phyloP scores from a whole-genome alignment of 768 basidiomycete species.

The Amylocystis lapponica region DNA sequence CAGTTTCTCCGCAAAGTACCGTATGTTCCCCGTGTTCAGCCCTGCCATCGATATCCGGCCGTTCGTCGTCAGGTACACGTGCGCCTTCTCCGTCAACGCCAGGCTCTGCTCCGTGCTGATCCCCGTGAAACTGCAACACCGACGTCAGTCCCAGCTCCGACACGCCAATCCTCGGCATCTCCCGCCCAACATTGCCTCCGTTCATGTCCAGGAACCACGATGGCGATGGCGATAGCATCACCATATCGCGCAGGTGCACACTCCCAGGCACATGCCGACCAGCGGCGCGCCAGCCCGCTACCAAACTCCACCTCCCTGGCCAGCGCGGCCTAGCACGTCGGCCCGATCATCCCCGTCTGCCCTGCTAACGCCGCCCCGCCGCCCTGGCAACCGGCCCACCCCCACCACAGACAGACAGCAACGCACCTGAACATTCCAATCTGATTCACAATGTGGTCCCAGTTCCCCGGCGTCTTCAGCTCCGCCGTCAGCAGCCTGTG shows the following conservation, averaged over 20 bases:
- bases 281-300: neutral
- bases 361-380: neutral
- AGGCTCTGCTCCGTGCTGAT: constrained; percentile 61
- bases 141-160: constrained; percentile 9
- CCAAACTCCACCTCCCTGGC: neutral
- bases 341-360: neutral
- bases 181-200: neutral
- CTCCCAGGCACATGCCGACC: neutral
- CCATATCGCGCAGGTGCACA: neutral
- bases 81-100: constrained; percentile 62
- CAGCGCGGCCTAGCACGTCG: neutral
- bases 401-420: constrained; percentile 18
- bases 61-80: constrained; percentile 82
- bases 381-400: neutral
- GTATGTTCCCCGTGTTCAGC: constrained; percentile 74
- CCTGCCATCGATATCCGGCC: constrained; percentile 96
- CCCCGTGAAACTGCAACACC: constrained; percentile 68
- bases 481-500: constrained; percentile 68
- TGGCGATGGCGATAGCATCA: too few species aligned
- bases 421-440: constrained; percentile 96
- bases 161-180: neutral
- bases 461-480: constrained; percentile 83
- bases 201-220: neutral
- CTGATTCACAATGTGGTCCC: constrained; percentile 94
- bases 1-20: constrained; percentile 65